A percentile compares a stretch with the other conserved stretches of the same genome.
Evolutionary conservation across 148 eudicot species (phyloP).

Genomic region (Dysphania ambrosioides): DNA sequence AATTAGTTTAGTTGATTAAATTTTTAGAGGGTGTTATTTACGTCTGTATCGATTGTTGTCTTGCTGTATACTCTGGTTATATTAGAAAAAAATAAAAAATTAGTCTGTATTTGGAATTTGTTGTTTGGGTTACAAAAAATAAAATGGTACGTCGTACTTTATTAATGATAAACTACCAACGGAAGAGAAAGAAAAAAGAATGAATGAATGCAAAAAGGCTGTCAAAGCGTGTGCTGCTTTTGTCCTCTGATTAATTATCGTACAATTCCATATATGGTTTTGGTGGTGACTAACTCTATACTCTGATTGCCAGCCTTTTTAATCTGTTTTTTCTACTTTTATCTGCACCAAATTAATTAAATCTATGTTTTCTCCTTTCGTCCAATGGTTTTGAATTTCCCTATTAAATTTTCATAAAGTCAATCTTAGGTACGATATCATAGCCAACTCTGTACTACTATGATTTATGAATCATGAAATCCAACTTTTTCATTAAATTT

Average conservation of each 20-base stretch:
- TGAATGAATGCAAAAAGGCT: conserved; percentile 13
- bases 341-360: background rate
- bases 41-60: too few relatives aligned
- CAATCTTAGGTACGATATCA: conserved; percentile 9
- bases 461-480: background rate
- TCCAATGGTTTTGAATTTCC: background rate
- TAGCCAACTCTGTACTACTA: conserved; percentile 2
- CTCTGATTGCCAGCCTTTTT: conserved; percentile 24
- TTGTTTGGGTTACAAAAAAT: background rate
- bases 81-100: too few relatives aligned
- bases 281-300: conserved; percentile 9
- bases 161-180: background rate
- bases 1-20: too few relatives aligned
- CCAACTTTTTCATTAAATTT: background rate
- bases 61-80: too few relatives aligned
- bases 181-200: background rate
- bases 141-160: background rate
- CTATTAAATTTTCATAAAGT: background rate
- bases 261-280: conserved; percentile 23
- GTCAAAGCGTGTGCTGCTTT: conserved; percentile 23
- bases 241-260: conserved; percentile 12
- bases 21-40: too few relatives aligned
- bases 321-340: conserved; percentile 8
- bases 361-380: conserved; percentile 9
- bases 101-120: too few relatives aligned